phyloP scores from a whole-genome alignment of 2,329 filamentous ascomycete species.

The Alternaria arborescens region DNA sequence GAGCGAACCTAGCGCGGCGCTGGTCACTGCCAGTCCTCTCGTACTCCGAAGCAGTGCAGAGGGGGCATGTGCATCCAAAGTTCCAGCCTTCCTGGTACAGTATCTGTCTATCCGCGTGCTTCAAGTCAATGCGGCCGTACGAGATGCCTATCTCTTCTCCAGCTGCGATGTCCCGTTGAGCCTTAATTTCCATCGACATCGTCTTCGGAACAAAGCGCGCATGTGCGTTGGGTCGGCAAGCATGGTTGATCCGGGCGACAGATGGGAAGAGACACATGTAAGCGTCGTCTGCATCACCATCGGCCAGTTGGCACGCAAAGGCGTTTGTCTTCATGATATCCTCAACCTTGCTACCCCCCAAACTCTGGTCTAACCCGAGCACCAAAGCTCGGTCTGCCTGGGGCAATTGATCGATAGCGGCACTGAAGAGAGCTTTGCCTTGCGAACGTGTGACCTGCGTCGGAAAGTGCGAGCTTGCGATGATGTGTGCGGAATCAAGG shows the following conservation, averaged over 20 bases:
- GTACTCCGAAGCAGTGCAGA: conserved; percentile 28
- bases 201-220: conserved; percentile 30
- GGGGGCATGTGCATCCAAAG: conserved; percentile 32
- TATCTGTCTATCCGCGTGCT: conserved; percentile 25
- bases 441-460: conserved; percentile 16
- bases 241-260: conserved; percentile 37
- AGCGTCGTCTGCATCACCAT: conserved; percentile 28
- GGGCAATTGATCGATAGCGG: conserved; percentile 20
- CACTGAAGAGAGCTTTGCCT: conserved; percentile 24
- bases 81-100: conserved; percentile 34
- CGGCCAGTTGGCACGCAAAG: conserved; percentile 33
- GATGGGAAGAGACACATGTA: conserved; percentile 38
- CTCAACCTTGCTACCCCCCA: conserved; percentile 25
- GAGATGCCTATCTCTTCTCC: conserved; percentile 38
- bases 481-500: conserved; percentile 30
- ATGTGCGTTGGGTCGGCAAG: conserved; percentile 35
- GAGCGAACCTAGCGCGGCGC: conserved; percentile 26
- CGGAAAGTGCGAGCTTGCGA: conserved; percentile 32
- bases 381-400: conserved; percentile 15
- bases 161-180: conserved; percentile 25
- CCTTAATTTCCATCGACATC: conserved; percentile 34
- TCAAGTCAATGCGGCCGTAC: conserved; percentile 32
- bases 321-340: conserved; percentile 36
- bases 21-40: conserved; percentile 30
- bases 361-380: conserved; percentile 25